phyloP scores from a whole-genome alignment of 495 filamentous ascomycete genomes.

The Hypoxylon subgilvum region DNA sequence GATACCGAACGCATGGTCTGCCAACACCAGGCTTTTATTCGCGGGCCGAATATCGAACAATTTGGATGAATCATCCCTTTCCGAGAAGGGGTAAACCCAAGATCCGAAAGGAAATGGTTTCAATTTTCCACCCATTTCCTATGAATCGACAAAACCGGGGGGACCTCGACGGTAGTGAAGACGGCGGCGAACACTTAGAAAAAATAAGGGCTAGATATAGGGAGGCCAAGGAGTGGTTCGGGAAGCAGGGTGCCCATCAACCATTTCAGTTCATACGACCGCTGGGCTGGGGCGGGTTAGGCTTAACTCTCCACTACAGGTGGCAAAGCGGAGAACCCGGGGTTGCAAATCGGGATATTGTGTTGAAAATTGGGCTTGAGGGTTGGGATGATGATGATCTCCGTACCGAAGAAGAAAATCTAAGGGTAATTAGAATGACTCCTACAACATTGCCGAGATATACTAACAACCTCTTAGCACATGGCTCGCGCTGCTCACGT shows the following conservation, averaged over 20 bases:
- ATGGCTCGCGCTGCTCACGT: constrained; percentile 22
- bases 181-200: not conserved
- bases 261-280: not conserved
- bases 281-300: constrained; percentile 12
- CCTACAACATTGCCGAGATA: not conserved
- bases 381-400: not conserved
- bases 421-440: constrained; percentile 2
- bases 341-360: not conserved
- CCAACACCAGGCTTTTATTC: not conserved
- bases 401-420: not conserved
- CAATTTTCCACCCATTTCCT: too few species aligned
- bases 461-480: constrained; percentile 6
- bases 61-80: constrained; percentile 3
- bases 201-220: not conserved
- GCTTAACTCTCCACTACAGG: constrained; percentile 8
- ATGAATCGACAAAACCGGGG: too few species aligned
- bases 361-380: constrained; percentile 7
- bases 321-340: not conserved
- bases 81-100: not conserved
- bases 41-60: not conserved
- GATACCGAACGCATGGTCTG: not conserved
- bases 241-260: not conserved
- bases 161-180: too few species aligned
- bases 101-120: too few species aligned
- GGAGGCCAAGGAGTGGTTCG: not conserved